Percentiles rank a stretch among this genome's conserved stretches.
Conservation (phyloP, 129 eudicot species). For the Heracleum sosnowskyi region DNA sequence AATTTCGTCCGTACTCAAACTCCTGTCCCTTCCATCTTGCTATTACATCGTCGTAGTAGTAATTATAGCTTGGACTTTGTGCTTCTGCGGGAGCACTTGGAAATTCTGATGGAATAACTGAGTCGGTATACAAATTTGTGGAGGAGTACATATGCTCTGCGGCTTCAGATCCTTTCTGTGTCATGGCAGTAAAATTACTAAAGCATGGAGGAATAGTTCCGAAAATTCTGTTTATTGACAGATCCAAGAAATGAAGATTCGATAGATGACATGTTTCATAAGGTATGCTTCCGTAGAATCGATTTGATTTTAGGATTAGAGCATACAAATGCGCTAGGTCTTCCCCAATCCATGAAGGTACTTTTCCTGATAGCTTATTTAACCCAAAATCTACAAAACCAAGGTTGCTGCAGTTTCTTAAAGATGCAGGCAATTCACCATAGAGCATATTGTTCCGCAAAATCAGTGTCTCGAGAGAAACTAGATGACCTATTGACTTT, state of each 20-base stretch:
- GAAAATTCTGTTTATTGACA: slow-evolving; percentile 9
- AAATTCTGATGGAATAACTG: background rate
- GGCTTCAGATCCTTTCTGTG: background rate
- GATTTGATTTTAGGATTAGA: slow-evolving; percentile 14
- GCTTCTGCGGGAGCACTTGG: background rate
- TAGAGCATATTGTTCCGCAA: slow-evolving; percentile 19
- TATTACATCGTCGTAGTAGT: background rate
- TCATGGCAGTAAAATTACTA: slow-evolving; percentile 9
- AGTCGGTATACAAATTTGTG: background rate
- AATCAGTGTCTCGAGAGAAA: slow-evolving; percentile 5
- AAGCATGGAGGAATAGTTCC: slow-evolving; percentile 19
- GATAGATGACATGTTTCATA: slow-evolving; percentile 16
- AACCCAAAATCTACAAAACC: slow-evolving; percentile 16
- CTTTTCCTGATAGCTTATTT: slow-evolving; percentile 16
- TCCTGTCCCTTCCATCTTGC: slow-evolving; percentile 8
- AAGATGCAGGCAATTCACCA: slow-evolving; percentile 25
- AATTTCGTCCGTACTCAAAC: background rate
- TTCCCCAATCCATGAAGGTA: slow-evolving; percentile 26
- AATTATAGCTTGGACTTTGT: background rate
- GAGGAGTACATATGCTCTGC: background rate
- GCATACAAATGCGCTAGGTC: background rate
- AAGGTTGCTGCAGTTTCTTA: slow-evolving; percentile 15
- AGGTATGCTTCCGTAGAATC: slow-evolving; percentile 22
- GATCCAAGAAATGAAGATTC: slow-evolving; percentile 15
- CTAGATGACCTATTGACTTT: slow-evolving; percentile 12